A percentile compares a stretch with the other conserved stretches of the same genome.
phyloP scores from a whole-genome alignment of 1,139 yeast species.

The Hemisphaericaspora xylofermentans region DNA sequence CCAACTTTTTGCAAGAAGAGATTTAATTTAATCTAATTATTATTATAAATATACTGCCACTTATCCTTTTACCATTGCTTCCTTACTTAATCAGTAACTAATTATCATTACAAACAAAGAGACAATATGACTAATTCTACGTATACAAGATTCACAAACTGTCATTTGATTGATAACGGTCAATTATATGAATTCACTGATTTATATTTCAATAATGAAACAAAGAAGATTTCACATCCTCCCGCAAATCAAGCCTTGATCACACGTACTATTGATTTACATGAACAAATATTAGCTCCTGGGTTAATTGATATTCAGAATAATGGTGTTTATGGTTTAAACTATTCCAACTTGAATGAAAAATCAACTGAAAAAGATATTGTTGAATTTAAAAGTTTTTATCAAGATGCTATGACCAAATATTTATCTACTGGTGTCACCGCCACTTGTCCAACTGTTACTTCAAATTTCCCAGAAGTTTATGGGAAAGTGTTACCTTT shows the following conservation, averaged over 20 bases:
- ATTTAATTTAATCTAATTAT: too few species aligned
- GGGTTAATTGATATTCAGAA: slow-evolving; percentile 64
- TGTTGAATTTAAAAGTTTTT: slow-evolving; percentile 28
- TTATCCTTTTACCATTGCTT: background rate
- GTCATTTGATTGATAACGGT: slow-evolving; percentile 54
- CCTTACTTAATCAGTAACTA: too few species aligned
- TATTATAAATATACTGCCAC: background rate
- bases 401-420: slow-evolving; percentile 48
- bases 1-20: too few species aligned
- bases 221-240: slow-evolving; percentile 43
- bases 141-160: slow-evolving; percentile 42
- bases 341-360: slow-evolving; percentile 45
- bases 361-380: slow-evolving; percentile 38
- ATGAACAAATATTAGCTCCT: slow-evolving; percentile 53
- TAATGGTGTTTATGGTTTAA: slow-evolving; percentile 62
- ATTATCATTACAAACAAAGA: background rate
- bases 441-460: slow-evolving; percentile 59
- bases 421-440: slow-evolving; percentile 59
- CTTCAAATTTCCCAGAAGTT: slow-evolving; percentile 54
- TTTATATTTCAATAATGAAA: slow-evolving; percentile 44
- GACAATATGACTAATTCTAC: slow-evolving; percentile 1
- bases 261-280: slow-evolving; percentile 39
- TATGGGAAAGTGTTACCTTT: slow-evolving; percentile 52
- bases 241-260: slow-evolving; percentile 14
- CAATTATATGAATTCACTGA: slow-evolving; percentile 37